Conservation (phyloP, 2,329 filamentous ascomycete genomes). For the Kalmusia sp. region DNA sequence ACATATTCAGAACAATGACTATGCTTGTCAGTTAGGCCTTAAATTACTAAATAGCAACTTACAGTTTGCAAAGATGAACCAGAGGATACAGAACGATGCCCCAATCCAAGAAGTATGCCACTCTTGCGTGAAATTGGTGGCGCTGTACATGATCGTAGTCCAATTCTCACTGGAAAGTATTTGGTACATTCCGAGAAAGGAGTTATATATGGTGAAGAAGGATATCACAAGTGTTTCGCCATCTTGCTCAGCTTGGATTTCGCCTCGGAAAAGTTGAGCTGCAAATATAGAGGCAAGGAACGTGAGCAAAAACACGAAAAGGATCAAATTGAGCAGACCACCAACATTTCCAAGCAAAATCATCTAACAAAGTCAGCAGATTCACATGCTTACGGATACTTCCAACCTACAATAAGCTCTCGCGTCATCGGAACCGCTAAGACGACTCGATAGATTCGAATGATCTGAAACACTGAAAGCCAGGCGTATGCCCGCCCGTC, state of each 20-base stretch:
- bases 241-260: slow-evolving; percentile 69
- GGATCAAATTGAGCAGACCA: slow-evolving; percentile 91
- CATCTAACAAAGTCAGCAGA: slow-evolving; percentile 48
- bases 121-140: slow-evolving; percentile 71
- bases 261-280: slow-evolving; percentile 87
- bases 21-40: background rate
- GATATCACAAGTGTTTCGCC: slow-evolving; percentile 73
- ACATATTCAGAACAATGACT: slow-evolving; percentile 97
- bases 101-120: slow-evolving; percentile 89
- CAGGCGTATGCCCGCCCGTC: slow-evolving; percentile 76
- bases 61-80: slow-evolving; percentile 92
- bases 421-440: slow-evolving; percentile 86
- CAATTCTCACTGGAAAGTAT: slow-evolving; percentile 95
- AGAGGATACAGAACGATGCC: slow-evolving; percentile 87
- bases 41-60: slow-evolving; percentile 13
- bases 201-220: slow-evolving; percentile 92
- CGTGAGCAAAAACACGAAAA: slow-evolving; percentile 95
- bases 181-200: slow-evolving; percentile 97
- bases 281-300: slow-evolving; percentile 95
- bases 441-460: slow-evolving; percentile 91
- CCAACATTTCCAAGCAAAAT: slow-evolving; percentile 89
- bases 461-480: slow-evolving; percentile 90
- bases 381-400: background rate
- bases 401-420: slow-evolving; percentile 72
- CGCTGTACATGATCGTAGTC: slow-evolving; percentile 85